These are phyloP conservation scores for Fagopyrum esculentum DNA, from an alignment of 148 eudicot genomes.

Conservation along the genomic window DNA sequence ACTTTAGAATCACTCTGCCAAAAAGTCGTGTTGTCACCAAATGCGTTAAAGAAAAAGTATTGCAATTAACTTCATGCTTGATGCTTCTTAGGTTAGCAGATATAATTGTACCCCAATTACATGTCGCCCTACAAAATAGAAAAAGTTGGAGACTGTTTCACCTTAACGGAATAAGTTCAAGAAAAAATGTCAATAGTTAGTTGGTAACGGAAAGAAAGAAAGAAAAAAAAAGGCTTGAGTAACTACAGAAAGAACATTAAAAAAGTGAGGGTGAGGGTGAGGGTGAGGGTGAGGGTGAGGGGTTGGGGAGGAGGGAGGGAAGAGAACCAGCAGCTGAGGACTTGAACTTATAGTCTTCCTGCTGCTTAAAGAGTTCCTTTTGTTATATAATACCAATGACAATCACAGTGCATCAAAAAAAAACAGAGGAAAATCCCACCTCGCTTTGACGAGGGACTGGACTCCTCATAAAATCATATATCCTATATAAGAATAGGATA, in stretches of 20 bases:
- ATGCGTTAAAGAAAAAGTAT: neutral
- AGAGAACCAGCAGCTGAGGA: neutral
- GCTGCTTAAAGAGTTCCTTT: neutral
- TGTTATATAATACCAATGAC: neutral
- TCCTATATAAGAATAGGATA: neutral
- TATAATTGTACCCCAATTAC: neutral
- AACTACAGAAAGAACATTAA: too few species aligned
- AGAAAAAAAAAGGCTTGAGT: neutral
- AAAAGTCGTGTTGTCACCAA: neutral
- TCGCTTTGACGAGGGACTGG: neutral
- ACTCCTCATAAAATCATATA: neutral
- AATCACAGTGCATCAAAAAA: neutral
- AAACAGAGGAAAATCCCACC: neutral
- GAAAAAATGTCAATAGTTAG: neutral
- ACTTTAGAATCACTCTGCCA: neutral
- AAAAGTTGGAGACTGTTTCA: neutral
- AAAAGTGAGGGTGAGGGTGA: too few species aligned
- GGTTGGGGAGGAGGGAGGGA: neutral
- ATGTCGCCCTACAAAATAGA: neutral
- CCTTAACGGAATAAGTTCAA: neutral
- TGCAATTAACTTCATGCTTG: neutral
- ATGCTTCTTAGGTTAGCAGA: neutral
- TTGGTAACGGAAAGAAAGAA: neutral
- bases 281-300: too few species aligned
- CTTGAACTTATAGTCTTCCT: neutral